These are phyloP conservation scores for Barnettozyma siamensis DNA, from an alignment of 805 yeast species.

Conservation along the genomic window DNA sequence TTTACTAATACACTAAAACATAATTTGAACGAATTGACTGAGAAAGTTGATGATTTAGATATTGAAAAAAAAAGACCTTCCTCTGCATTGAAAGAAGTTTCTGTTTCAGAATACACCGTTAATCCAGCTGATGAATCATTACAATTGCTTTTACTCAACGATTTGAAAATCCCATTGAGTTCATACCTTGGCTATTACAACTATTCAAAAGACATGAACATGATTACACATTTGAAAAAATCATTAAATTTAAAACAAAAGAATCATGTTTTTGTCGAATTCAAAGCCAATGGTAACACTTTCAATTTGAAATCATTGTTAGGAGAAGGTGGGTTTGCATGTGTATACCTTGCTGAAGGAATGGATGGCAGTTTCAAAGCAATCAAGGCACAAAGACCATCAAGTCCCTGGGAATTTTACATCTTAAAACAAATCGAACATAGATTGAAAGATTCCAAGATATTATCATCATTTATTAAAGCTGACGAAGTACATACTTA, in stretches of 20 bases:
- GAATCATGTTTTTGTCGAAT: conserved; percentile 37
- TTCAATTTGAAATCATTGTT: conserved; percentile 48
- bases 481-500: conserved; percentile 46
- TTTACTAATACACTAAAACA: conserved; percentile 18
- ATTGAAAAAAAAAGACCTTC: neutral
- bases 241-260: conserved; percentile 30
- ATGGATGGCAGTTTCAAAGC: conserved; percentile 54
- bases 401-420: conserved; percentile 78
- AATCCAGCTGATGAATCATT: conserved; percentile 43
- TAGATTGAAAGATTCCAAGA: conserved; percentile 27
- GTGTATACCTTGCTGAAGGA: conserved; percentile 66
- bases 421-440: conserved; percentile 53
- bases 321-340: conserved; percentile 80
- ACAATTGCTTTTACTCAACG: conserved; percentile 33
- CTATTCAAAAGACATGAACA: conserved; percentile 29
- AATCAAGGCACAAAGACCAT: conserved; percentile 65
- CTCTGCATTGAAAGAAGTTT: neutral
- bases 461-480: conserved; percentile 38
- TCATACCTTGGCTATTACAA: conserved; percentile 27
- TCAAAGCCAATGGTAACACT: conserved; percentile 36
- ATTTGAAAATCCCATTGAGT: conserved; percentile 32
- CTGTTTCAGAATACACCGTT: conserved; percentile 18
- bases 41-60: conserved; percentile 13
- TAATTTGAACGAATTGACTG: conserved; percentile 32
- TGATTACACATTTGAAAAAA: conserved; percentile 29